phyloP scores from a whole-genome alignment of 2,329 filamentous ascomycete species.

The Biscogniauxia sp. region DNA sequence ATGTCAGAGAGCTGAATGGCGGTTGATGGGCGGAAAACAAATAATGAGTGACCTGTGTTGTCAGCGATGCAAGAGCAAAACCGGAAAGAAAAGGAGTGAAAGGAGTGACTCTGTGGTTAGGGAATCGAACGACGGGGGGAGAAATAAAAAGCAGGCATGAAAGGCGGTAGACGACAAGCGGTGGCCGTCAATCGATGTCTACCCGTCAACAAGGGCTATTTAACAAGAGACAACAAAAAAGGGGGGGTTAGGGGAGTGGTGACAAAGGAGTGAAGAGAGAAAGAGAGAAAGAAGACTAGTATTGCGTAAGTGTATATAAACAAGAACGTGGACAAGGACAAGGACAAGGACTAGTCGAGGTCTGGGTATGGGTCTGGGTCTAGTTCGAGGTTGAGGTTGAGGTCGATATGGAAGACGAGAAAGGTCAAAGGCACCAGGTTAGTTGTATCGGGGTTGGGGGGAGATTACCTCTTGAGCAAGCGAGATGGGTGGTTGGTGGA shows the following conservation, averaged over 20 bases:
- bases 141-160: constrained; percentile 12
- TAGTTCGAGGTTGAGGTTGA: constrained; percentile 2
- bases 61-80: constrained; percentile 18
- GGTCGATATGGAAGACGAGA: constrained; percentile 3
- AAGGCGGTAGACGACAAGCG: constrained; percentile 8
- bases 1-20: constrained; percentile 15
- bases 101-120: constrained; percentile 18
- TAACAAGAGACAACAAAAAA: constrained; percentile 9
- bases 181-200: constrained; percentile 21
- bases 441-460: too few species aligned
- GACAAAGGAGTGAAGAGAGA: constrained; percentile 18
- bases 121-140: constrained; percentile 18
- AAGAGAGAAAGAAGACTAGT: constrained; percentile 10
- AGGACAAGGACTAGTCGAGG: too few species aligned
- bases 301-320: constrained; percentile 15
- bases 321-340: neutral
- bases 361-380: too few species aligned
- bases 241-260: constrained; percentile 11
- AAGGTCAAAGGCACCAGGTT: constrained; percentile 5
- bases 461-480: constrained; percentile 10
- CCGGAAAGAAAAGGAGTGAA: constrained; percentile 18
- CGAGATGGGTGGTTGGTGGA: constrained; percentile 8
- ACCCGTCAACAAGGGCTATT: constrained; percentile 13
- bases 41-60: constrained; percentile 23
- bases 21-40: constrained; percentile 15